A percentile compares a stretch with the other conserved stretches of the same genome.
Evolutionary conservation across 805 yeast species (phyloP).

Genomic region (Blastobotrys chiropterorum): DNA sequence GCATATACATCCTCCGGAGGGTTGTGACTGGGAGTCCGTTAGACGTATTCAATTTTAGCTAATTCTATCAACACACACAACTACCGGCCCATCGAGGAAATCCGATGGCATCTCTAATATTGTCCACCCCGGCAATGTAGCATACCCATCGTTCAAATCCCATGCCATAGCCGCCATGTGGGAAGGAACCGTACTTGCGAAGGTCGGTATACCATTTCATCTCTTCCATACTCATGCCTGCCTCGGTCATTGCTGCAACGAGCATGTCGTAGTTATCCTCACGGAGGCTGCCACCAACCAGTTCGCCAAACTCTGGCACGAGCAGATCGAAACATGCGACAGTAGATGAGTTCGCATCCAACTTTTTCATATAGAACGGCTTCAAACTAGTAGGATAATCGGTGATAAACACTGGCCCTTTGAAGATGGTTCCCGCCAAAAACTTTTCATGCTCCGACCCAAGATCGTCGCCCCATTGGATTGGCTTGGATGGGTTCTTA

Average conservation of each 20-base stretch:
- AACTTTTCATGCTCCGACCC: conserved; percentile 88
- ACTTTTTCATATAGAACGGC: conserved; percentile 85
- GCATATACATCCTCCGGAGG: too few species aligned
- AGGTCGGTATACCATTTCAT: conserved; percentile 77
- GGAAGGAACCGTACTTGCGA: conserved; percentile 71
- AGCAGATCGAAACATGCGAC: conserved; percentile 88
- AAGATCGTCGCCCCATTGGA: conserved; percentile 63
- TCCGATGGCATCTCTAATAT: conserved; percentile 80
- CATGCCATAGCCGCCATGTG: conserved; percentile 97
- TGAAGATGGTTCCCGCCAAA: conserved; percentile 62
- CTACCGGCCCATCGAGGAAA: conserved; percentile 69
- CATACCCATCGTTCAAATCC: conserved; percentile 85
- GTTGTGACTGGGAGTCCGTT: too few species aligned
- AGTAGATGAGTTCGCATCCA: conserved; percentile 38
- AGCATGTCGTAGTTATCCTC: conserved; percentile 56
- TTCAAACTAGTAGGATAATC: conserved; percentile 76
- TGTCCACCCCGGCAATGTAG: conserved; percentile 66
- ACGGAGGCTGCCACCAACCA: conserved; percentile 91
- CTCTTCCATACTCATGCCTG: conserved; percentile 49
- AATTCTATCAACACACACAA: conserved; percentile 37
- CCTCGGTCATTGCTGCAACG: conserved; percentile 40
- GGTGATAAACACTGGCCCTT: conserved; percentile 79
- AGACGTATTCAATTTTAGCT: neutral
- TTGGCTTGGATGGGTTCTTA: conserved; percentile 21
- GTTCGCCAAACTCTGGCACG: conserved; percentile 88